Evolutionary conservation across 306 rosid species (phyloP).

Genomic region (Alnus glutinosa): DNA sequence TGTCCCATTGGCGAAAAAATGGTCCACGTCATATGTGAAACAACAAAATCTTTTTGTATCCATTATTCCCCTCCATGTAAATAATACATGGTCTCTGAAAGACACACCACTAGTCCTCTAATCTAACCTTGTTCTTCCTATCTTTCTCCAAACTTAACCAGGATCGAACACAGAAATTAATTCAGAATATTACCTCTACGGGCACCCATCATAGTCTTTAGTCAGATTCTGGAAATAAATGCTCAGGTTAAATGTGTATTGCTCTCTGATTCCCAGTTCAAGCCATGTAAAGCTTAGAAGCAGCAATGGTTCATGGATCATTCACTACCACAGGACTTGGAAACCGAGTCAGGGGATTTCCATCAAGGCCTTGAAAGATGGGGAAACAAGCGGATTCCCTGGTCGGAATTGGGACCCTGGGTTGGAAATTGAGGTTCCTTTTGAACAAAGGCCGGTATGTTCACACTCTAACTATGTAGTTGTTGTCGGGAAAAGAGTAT

Average conservation of each 20-base stretch:
- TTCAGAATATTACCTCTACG: constrained; percentile 4
- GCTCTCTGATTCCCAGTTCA: constrained; percentile 50
- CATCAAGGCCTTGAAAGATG: constrained; percentile 68
- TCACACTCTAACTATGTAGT: not conserved
- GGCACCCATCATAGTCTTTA: constrained; percentile 15
- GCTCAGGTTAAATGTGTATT: constrained; percentile 70
- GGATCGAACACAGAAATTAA: constrained; percentile 26
- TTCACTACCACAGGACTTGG: constrained; percentile 42
- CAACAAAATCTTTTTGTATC: constrained; percentile 10
- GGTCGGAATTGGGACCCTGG: constrained; percentile 89
- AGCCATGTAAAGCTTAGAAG: constrained; percentile 45
- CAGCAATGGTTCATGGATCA: constrained; percentile 50
- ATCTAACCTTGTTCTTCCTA: constrained; percentile 19
- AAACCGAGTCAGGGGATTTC: constrained; percentile 37
- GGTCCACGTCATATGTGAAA: constrained; percentile 4
- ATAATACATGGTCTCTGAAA: constrained; percentile 44
- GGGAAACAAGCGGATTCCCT: constrained; percentile 67
- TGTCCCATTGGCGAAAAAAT: constrained; percentile 5
- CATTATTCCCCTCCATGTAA: constrained; percentile 60
- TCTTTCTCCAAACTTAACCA: constrained; percentile 4
- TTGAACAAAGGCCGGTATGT: constrained; percentile 92
- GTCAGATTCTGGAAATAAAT: constrained; percentile 47
- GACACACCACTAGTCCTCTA: constrained; percentile 24
- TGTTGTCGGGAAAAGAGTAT: not conserved
- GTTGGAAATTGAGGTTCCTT: constrained; percentile 88